A percentile compares a stretch with the other conserved stretches of the same genome.
Conservation (phyloP, 768 basidiomycete species). For the Boletellus emodensis region DNA sequence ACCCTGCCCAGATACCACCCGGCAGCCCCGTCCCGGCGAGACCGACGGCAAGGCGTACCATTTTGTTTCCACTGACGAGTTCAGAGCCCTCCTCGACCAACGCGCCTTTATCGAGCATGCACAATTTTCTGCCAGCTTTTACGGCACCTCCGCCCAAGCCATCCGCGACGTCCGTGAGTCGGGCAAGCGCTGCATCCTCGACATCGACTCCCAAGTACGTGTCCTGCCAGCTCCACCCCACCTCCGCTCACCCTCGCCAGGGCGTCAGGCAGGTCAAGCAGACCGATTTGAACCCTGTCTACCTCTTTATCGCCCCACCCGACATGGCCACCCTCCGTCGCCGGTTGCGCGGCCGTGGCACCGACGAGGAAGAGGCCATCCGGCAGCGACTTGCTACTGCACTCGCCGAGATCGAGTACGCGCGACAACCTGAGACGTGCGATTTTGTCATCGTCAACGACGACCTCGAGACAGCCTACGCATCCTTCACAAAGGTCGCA, state of each 20-base stretch:
- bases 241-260: slow-evolving; percentile 35
- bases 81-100: slow-evolving; percentile 62
- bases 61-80: slow-evolving; percentile 70
- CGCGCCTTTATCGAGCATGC: slow-evolving; percentile 92
- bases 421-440: slow-evolving; percentile 67
- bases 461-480: slow-evolving; percentile 78
- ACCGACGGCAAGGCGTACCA: slow-evolving; percentile 80
- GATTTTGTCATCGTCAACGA: slow-evolving; percentile 90
- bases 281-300: slow-evolving; percentile 78
- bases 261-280: slow-evolving; percentile 90
- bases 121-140: slow-evolving; percentile 87
- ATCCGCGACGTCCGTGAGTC: slow-evolving; percentile 62
- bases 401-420: slow-evolving; percentile 77
- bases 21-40: slow-evolving; percentile 79
- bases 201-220: slow-evolving; percentile 87
- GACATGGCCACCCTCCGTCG: slow-evolving; percentile 62
- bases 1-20: slow-evolving; percentile 77
- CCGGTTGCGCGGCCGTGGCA: slow-evolving; percentile 77
- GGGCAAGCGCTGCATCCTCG: slow-evolving; percentile 84
- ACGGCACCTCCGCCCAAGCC: slow-evolving; percentile 85
- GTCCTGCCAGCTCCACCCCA: neutral
- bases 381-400: slow-evolving; percentile 75
- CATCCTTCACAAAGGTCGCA: slow-evolving; percentile 70
- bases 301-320: slow-evolving; percentile 90
- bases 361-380: slow-evolving; percentile 72